Conservation (phyloP, 345 rosid species). For the Euphorbia pulcherrima region DNA sequence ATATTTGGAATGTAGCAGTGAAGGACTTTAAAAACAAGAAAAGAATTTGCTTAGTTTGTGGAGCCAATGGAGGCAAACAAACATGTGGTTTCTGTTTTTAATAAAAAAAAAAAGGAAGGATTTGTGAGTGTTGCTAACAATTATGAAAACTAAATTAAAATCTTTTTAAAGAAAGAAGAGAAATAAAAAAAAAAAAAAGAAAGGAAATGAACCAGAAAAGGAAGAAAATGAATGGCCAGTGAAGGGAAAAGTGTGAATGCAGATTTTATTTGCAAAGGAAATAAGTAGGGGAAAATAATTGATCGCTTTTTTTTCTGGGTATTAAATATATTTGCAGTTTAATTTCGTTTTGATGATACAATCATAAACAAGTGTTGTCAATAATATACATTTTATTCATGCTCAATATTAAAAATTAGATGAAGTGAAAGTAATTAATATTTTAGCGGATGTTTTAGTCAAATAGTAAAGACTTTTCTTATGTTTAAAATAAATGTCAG, state of each 20-base stretch:
- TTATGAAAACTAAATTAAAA: not conserved
- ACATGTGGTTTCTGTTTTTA: not conserved
- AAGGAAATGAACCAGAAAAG: not conserved
- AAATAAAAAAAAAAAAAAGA: not conserved
- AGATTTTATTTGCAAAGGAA: slow-evolving; percentile 4
- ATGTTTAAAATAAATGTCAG: no score
- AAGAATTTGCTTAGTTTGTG: not conserved
- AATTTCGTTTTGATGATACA: no score
- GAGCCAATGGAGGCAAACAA: slow-evolving; percentile 2
- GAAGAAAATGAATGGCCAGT: slow-evolving; percentile 23
- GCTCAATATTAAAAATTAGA: no score
- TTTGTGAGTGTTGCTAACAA: slow-evolving; percentile 1
- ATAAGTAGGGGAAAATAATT: not conserved
- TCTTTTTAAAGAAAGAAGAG: not conserved
- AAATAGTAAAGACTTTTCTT: no score
- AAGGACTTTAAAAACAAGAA: not conserved
- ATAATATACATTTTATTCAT: no score
- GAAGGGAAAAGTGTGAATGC: slow-evolving; percentile 18
- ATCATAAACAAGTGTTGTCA: no score
- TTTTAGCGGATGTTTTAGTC: no score
- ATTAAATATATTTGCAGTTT: no score
- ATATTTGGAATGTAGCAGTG: not conserved
- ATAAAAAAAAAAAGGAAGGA: not conserved
- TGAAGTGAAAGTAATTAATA: no score
- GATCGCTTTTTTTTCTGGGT: not conserved